Conservation (phyloP, 306 rosid species). For the Cicer chorassanicum region DNA sequence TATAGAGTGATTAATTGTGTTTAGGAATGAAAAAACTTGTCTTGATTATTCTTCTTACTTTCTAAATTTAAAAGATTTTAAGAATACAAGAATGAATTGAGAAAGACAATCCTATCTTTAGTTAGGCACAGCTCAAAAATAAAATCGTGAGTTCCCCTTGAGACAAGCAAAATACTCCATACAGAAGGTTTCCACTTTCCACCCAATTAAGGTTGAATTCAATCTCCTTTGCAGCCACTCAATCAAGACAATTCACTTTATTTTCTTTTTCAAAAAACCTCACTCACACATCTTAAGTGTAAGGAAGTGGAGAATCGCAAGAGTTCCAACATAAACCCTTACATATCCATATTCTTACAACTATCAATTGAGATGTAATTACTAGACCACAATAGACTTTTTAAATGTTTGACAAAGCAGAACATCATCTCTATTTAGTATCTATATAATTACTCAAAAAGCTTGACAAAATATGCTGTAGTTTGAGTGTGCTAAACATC, state of each 20-base stretch:
- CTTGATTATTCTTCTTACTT: too few relatives aligned
- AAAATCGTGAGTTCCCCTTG: conserved; percentile 5
- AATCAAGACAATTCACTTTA: not conserved
- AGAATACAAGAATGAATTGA: not conserved
- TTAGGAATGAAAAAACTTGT: too few relatives aligned
- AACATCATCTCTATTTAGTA: conserved; percentile 26
- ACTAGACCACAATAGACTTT: too few relatives aligned
- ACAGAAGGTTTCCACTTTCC: conserved; percentile 8
- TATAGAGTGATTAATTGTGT: too few relatives aligned
- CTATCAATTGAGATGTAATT: too few relatives aligned
- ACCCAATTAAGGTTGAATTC: not conserved
- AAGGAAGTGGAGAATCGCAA: too few relatives aligned
- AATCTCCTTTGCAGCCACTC: not conserved
- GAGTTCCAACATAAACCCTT: too few relatives aligned
- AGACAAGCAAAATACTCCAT: conserved; percentile 5
- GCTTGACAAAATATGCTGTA: not conserved
- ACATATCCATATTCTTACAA: too few relatives aligned
- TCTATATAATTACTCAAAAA: not conserved
- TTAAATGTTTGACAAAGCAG: not conserved
- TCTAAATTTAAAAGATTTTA: too few relatives aligned
- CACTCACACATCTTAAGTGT: too few relatives aligned
- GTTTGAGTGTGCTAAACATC: not conserved
- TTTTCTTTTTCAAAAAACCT: too few relatives aligned
- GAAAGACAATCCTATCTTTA: not conserved
- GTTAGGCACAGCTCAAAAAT: conserved; percentile 1